These are phyloP conservation scores for Dactylis glomerata DNA, from an alignment of 176 grass and related monocot species.

Conservation along the genomic window DNA sequence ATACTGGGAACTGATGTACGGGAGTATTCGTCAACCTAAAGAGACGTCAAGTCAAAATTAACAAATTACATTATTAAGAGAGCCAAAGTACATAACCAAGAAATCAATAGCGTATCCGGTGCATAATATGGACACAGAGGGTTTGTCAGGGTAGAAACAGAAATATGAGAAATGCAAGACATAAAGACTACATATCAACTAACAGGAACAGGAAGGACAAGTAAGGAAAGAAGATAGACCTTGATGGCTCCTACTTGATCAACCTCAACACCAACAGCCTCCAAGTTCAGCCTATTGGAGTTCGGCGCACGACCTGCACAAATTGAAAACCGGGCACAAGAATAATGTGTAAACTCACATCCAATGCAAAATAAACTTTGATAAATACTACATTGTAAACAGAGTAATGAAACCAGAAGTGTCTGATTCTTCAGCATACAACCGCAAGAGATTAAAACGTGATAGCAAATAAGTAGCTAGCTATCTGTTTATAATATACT, in stretches of 20 bases:
- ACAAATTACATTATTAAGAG: constrained; percentile 1
- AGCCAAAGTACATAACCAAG: not conserved
- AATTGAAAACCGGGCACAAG: constrained; percentile 30
- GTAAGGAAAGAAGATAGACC: constrained; percentile 38
- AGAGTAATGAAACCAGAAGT: not conserved
- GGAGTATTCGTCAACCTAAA: constrained; percentile 96
- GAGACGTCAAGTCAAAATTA: not conserved
- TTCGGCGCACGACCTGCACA: constrained; percentile 70
- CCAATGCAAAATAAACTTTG: not conserved
- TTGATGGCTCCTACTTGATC: constrained; percentile 81
- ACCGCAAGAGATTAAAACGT: not conserved
- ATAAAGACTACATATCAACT: not conserved
- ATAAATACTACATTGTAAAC: not conserved
- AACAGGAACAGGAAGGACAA: constrained; percentile 14
- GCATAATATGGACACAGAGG: not conserved
- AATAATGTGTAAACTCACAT: constrained; percentile 7
- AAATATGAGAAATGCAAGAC: constrained; percentile 4
- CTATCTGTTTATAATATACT: not conserved
- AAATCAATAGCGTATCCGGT: not conserved
- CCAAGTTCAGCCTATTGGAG: constrained; percentile 78
- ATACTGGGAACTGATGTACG: constrained; percentile 63
- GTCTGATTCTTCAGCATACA: not conserved
- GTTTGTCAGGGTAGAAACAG: constrained; percentile 1
- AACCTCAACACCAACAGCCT: constrained; percentile 73
- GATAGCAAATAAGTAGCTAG: not conserved